Conservation (phyloP, 805 yeast species). For the Metschnikowia henanensis region DNA sequence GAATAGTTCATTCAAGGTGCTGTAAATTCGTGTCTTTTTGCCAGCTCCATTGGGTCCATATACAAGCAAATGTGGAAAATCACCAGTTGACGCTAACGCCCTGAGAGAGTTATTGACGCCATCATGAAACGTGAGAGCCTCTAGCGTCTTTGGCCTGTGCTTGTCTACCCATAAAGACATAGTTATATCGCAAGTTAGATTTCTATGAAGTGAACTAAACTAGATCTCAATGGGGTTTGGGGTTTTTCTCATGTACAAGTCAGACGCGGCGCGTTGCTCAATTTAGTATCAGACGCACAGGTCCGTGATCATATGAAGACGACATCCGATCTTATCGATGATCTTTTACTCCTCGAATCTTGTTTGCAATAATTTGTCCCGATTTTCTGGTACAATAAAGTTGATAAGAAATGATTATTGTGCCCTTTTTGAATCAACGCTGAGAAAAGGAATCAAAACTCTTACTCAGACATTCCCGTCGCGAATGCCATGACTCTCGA, state of each 20-base stretch:
- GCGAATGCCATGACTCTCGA: no score
- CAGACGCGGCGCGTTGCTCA: conserved; percentile 5
- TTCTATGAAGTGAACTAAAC: neutral
- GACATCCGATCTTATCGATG: no score
- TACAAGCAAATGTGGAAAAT: conserved; percentile 88
- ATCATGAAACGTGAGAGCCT: conserved; percentile 63
- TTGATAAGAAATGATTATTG: no score
- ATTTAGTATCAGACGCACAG: neutral
- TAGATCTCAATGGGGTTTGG: no score
- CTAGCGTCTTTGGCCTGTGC: conserved; percentile 74
- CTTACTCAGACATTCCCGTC: no score
- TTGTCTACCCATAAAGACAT: conserved; percentile 99
- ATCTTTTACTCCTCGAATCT: no score
- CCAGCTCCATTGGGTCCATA: conserved; percentile 99
- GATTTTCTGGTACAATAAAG: no score
- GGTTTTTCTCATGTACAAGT: neutral
- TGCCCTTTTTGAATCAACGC: no score
- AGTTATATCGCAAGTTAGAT: neutral
- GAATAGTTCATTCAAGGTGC: conserved; percentile 74
- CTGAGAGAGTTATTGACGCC: conserved; percentile 61
- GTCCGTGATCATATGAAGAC: neutral
- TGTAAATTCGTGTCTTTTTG: conserved; percentile 88
- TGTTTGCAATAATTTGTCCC: no score
- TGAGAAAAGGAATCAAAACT: no score
- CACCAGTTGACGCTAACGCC: conserved; percentile 67